Percentiles rank a stretch among this genome's conserved stretches.
Conservation (phyloP, 768 basidiomycete species). For the Rhodosporidiobolus sp. region DNA sequence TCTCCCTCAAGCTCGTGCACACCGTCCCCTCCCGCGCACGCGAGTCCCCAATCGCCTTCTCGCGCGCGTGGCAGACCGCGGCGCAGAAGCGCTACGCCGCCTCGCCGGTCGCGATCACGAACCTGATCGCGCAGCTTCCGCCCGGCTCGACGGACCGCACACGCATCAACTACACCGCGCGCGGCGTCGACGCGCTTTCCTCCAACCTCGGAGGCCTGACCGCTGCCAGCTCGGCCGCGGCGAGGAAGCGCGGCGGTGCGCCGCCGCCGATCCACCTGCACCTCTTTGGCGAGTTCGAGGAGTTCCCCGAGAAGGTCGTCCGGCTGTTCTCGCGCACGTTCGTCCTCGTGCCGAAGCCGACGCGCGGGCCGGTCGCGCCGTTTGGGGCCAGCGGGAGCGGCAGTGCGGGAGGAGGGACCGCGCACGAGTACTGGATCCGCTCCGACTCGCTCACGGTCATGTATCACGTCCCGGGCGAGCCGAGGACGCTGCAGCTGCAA, state of each 20-base stretch:
- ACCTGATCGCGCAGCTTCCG: slow-evolving; percentile 26
- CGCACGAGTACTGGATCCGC: slow-evolving; percentile 9
- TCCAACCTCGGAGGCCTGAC: too few relatives aligned
- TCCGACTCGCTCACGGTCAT: slow-evolving; percentile 25
- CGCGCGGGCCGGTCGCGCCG: too few relatives aligned
- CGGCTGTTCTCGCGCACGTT: slow-evolving; percentile 23
- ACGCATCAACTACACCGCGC: slow-evolving; percentile 5
- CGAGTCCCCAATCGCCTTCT: not conserved
- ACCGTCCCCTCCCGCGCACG: slow-evolving; percentile 7
- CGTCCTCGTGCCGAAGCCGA: slow-evolving; percentile 16
- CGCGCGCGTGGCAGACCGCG: not conserved
- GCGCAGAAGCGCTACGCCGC: not conserved
- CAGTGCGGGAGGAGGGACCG: not conserved
- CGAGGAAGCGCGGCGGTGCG: not conserved
- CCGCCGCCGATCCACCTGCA: slow-evolving; percentile 23
- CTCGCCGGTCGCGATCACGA: slow-evolving; percentile 29
- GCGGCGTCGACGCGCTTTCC: slow-evolving; percentile 12
- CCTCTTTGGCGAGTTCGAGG: slow-evolving; percentile 25
- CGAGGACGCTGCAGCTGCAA: not conserved
- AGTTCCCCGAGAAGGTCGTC: slow-evolving; percentile 27
- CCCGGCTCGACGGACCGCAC: slow-evolving; percentile 23
- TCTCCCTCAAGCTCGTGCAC: slow-evolving; percentile 25
- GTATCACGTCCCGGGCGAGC: slow-evolving; percentile 8
- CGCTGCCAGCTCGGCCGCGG: not conserved
- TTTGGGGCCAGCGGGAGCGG: too few relatives aligned